Evolutionary conservation across 2,329 filamentous ascomycete genomes (phyloP), one percentile per base, ranked within the genome.

Genomic region (Talaromyces piceae): DNA sequence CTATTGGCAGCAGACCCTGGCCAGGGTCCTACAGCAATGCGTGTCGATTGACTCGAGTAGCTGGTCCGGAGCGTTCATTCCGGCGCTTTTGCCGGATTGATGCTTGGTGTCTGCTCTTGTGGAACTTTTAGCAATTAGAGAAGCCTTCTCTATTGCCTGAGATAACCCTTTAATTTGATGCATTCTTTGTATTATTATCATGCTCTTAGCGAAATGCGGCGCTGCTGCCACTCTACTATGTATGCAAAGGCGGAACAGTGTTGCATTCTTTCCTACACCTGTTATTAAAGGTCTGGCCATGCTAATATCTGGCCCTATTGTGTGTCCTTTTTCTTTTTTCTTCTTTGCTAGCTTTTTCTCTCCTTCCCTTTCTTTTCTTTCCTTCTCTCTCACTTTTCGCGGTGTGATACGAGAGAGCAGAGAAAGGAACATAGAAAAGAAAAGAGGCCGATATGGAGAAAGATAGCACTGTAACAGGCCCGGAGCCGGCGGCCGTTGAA

Each of bases 401-500:
- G 16, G 22, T n/a, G 23, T 12, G 4, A 25, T 44, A 9, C 41
- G 22, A n/a, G 5, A 44, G 8, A 20, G 7, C 18, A 11, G 26
- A 12, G 16, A 3, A 7, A 27, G n/a, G 43, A 2, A 28, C 13
- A 25, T 11, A 43, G 41, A 18, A 13, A 43, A 43, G 18, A 4
- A 37, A 11, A 39, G 31, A 16, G 7, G 18, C 23, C 30, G 22
- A 13, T 13, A 52, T 52, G 50, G 50, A 52, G 30, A 52, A 52
- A 33, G n/a, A n/a, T 37, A 45, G 26, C 30, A 41, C 39, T 27
- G 39, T 9, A 20, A 26, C 20, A 25, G 39, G 20, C 9, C 22
- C 39, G 20, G 33, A 48, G 28, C n/a, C 45, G 11, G 6, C 45
- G 5, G 9, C 31, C 3, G 41, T 49, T 26, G 51, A 52, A 25